A percentile compares a stretch with the other conserved stretches of the same genome.
Evolutionary conservation across 352 stramenopile species (phyloP).

Genomic region (Globisporangium polare): DNA sequence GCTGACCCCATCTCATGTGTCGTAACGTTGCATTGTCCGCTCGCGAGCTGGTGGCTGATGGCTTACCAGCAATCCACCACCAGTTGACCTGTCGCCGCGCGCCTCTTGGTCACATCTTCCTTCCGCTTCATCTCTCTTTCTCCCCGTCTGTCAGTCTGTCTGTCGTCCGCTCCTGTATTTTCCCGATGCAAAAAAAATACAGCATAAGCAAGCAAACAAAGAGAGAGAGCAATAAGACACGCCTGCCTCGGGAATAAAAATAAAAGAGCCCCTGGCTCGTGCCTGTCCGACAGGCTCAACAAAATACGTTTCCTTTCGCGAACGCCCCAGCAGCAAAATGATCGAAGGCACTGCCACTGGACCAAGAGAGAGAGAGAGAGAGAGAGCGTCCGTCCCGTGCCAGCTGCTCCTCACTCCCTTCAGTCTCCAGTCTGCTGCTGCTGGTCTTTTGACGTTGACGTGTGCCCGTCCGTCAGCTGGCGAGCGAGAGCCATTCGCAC

Average conservation of each 20-base stretch:
- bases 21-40: conserved; percentile 1
- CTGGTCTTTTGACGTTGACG: neutral
- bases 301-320: neutral
- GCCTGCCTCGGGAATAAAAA: neutral
- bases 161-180: no score
- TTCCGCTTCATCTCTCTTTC: neutral
- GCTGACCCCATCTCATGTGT: neutral
- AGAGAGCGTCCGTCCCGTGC: neutral
- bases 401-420: neutral
- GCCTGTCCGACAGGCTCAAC: neutral
- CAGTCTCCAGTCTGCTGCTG: neutral
- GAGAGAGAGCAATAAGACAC: neutral
- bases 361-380: no score
- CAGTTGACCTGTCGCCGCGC: neutral
- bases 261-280: neutral
- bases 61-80: neutral
- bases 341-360: no score
- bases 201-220: neutral
- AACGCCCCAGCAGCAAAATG: no score
- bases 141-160: no score
- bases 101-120: conserved; percentile 1
- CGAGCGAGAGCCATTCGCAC: neutral
- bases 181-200: no score
- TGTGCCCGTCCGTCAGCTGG: neutral
- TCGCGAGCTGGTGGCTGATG: neutral